Evolutionary conservation across 2,329 filamentous ascomycete genomes (phyloP), one percentile per base, ranked within the genome.

Genomic region (Exophiala xenobiotica): DNA sequence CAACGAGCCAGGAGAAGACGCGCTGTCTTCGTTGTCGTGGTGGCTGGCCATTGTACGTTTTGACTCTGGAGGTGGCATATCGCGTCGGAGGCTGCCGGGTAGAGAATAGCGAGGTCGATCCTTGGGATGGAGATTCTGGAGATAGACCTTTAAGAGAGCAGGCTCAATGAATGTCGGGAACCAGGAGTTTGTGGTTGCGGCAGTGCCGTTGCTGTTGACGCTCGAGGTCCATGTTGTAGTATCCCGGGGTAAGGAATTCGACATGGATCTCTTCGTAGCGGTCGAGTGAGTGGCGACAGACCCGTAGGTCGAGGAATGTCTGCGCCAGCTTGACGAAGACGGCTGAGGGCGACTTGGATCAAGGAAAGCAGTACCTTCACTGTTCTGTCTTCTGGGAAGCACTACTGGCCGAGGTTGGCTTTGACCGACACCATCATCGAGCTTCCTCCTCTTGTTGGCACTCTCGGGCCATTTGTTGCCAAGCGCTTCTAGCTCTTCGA

Each of bases 121-220:
- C 6, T 46, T 58, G 9, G 55, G 55, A 46, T 58, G 55, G 12
- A 58, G 49, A 35, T 58, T 49, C 6, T 54, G 51, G 14, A 58
- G 52, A 35, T 58, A 58, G 49, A 50, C 54, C 31, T 47, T 46
- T 19, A 58, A 22, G 9, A 58, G 19, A 9, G 45, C 46, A 12
- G 55, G 55, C 49, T 55, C 55, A 26, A 58, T 58, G 39, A 58
- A 58, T 26, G 48, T 53, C 6, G 55, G 55, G 3, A 58, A 35
- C 8, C 52, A 55, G 6, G 55, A 58, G 14, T 31, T 48, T 23
- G 14, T 26, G 6, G 26, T 44, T 19, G 51, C 39, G 7, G 31
- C 7, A 14, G 31, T 14, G 31, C 18, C 18, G 31, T 37, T n/a
- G 3, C 20, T 48, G 12, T 14, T 31, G 37, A n/a, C 8, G 35